Conservation (phyloP, 192 early-diverging fungal genomes). For the Gaertneriomyces semiglobifer region DNA sequence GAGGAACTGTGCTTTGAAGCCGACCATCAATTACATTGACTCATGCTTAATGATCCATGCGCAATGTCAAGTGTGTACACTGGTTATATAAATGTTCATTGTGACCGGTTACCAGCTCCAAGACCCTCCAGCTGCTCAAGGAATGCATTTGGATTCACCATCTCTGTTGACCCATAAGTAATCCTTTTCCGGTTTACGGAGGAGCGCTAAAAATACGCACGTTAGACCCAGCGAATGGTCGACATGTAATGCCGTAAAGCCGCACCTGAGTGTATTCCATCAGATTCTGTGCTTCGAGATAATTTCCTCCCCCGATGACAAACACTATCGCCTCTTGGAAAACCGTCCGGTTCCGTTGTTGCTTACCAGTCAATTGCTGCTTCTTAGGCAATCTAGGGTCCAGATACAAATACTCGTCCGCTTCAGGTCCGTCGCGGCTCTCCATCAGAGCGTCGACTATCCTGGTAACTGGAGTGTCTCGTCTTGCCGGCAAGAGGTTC, state of each 20-base stretch:
- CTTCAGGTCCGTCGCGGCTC: conserved; percentile 43
- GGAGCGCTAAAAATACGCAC: conserved; percentile 20
- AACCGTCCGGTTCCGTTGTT: conserved; percentile 21
- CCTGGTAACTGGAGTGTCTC: conserved; percentile 82
- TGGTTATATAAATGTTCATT: too few relatives aligned
- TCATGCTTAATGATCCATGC: too few relatives aligned
- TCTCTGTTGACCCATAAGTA: conserved; percentile 90
- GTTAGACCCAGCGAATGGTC: neutral
- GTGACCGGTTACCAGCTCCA: conserved; percentile 31
- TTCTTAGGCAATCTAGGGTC: conserved; percentile 70
- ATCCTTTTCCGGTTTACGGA: conserved; percentile 68
- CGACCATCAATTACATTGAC: too few relatives aligned
- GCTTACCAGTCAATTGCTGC: neutral
- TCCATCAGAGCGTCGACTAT: conserved; percentile 86
- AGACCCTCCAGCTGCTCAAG: conserved; percentile 73
- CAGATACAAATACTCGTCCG: conserved; percentile 84
- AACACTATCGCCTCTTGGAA: conserved; percentile 96
- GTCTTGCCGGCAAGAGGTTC: conserved; percentile 87
- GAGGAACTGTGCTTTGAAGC: too few relatives aligned
- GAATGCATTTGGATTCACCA: conserved; percentile 77
- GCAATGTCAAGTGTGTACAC: too few relatives aligned
- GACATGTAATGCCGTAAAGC: neutral
- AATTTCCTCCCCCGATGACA: conserved; percentile 97
- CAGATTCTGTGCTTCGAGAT: conserved; percentile 95
- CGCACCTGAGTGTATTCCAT: conserved; percentile 79